Evolutionary conservation across 768 basidiomycete species (phyloP), one percentile per base, ranked within the genome.

Genomic region (Neoboletus magnificus): DNA sequence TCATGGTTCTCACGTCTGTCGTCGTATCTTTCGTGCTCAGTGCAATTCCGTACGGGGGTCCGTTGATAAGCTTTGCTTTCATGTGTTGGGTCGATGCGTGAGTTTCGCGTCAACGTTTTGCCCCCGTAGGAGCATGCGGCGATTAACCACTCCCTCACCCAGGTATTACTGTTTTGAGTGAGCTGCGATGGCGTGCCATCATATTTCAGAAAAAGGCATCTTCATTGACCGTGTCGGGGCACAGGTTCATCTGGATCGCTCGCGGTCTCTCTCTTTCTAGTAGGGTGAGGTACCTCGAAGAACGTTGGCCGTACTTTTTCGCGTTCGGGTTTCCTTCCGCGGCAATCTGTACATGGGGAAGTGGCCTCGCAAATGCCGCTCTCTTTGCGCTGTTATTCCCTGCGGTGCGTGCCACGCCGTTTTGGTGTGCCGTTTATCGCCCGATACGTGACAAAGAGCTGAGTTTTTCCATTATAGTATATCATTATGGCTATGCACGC

Each of bases 141-240:
- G 18, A 47, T 23, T 60, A 40, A 52, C 40, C n/a, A 5, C 48
- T 18, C 46, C 27, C 44, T 25, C 48, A n/a, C 45, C 16, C 43
- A 92, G 91, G 45, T 94, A 92, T 70, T 94, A 94, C 71, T 92
- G 87, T 71, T 94, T 93, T 64, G 92, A 94, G 91, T 93, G 66
- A 73, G 79, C 62, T 22, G 13, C 44, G 32, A 33, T 53, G 11
- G 33, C 44, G 52, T 18, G 55, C 27, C 52, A 46, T 52, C 35
- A 36, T 50, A 48, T 40, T 42, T 36, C 49, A 16, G 41, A 23
- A 9, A 25, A 27, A 23, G 40, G 46, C 15, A 41, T 18, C 29
- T 39, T 57, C 41, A 41, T 59, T 67, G 61, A 62, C 61, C 59
- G 39, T 37, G 22, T 56, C 49, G 20, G 42, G 43, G 3, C 18